Evolutionary conservation across 2,329 filamentous ascomycete species (phyloP), one percentile per base, ranked within the genome.

Genomic region (Neonectria ditissima): DNA sequence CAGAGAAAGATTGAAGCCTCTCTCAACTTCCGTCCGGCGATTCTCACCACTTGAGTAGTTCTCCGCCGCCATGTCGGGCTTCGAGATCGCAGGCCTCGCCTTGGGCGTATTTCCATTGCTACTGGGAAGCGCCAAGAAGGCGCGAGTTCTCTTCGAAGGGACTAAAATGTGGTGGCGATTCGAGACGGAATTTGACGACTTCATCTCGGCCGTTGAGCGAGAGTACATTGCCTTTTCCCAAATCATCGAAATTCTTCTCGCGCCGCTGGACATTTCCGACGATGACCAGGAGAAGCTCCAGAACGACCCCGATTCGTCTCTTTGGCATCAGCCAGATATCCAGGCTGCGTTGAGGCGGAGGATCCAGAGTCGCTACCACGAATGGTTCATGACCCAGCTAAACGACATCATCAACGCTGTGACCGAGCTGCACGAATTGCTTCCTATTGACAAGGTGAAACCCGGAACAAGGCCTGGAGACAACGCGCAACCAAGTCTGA

Each of bases 131-230:
- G n/a, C n/a, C n/a, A n/a, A n/a, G n/a, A n/a, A 13, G 30, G 30
- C 30, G 11, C 54, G 45, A 13, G 18, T n/a, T 32, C 9, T 41
- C 13, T 54, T 22, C 26, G 28, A 24, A 5, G 41, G 48, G 16
- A 24, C 45, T 6, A 51, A 55, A 24, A 52, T 24, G 18, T 58
- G 60, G 60, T 63, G 60, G 48, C 60, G 48, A 2, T 63, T 63
- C 30, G 55, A 63, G 30, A 52, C 45, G 10, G 39, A 58, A 16
- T 63, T 63, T 26, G 60, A 58, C 13, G 41, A 39, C 26, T 59
- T 63, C 18, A 43, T 63, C 13, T 58, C 47, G 14, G 41, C 41
- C 7, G 24, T 59, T 4, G 45, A 50, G 28, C 32, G 13, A 20
- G 54, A 63, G 37, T 20, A 53, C 24, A 58, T 59, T 11, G 20